Percentiles rank a stretch among this genome's conserved stretches.
Conservation (phyloP, 805 yeast genomes). For the Ogataea methanolica region DNA sequence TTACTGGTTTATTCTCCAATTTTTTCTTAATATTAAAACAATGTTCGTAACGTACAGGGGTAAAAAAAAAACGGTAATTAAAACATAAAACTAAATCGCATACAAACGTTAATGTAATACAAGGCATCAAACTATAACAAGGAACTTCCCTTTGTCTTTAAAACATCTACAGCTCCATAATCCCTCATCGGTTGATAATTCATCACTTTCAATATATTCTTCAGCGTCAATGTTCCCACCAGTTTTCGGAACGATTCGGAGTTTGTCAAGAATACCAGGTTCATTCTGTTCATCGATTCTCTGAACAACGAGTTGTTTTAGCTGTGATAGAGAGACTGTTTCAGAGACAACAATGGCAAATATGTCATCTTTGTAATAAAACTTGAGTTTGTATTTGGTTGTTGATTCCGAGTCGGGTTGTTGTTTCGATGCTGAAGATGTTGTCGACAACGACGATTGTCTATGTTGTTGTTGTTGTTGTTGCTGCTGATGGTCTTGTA, state of each 20-base stretch:
- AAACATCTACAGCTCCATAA: constrained; percentile 25
- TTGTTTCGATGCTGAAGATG: constrained; percentile 7
- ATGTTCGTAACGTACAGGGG: not conserved
- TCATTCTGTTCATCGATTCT: constrained; percentile 28
- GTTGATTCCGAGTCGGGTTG: not conserved
- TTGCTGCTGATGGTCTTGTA: constrained; percentile 7
- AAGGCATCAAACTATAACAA: constrained; percentile 19
- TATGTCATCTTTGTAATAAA: constrained; percentile 76
- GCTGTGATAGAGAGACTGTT: constrained; percentile 17
- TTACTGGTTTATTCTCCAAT: no score
- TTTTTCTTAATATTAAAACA: no score
- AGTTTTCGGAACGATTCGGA: constrained; percentile 28
- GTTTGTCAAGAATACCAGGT: constrained; percentile 16
- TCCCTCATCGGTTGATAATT: constrained; percentile 17
- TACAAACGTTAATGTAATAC: not conserved
- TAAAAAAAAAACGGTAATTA: not conserved
- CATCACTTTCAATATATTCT: constrained; percentile 16
- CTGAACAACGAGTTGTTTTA: constrained; percentile 25
- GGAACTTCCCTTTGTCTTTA: constrained; percentile 30
- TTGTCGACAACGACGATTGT: constrained; percentile 17
- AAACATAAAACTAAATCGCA: not conserved
- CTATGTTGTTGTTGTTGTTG: constrained; percentile 13
- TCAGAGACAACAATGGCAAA: constrained; percentile 52
- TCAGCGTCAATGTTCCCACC: constrained; percentile 19
- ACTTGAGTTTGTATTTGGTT: constrained; percentile 58